Conservation (phyloP, 768 basidiomycete species). For the Cubamyces sp. region DNA sequence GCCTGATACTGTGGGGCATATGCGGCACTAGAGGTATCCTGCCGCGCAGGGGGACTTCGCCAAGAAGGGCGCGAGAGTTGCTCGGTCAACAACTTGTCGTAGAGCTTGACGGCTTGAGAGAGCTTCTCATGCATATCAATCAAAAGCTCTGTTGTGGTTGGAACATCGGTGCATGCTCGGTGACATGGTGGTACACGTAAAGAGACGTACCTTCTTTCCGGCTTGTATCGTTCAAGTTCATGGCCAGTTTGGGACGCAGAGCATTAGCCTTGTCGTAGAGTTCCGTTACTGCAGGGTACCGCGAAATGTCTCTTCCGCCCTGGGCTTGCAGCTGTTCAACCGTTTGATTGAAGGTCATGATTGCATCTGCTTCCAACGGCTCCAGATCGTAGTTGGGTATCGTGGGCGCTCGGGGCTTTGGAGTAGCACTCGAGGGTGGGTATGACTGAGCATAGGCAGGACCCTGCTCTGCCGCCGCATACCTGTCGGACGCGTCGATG, state of each 20-base stretch:
- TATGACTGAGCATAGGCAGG: slow-evolving; percentile 50
- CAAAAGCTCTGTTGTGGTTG: slow-evolving; percentile 64
- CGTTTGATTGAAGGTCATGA: slow-evolving; percentile 90
- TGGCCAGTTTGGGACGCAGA: slow-evolving; percentile 78
- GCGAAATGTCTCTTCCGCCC: slow-evolving; percentile 75
- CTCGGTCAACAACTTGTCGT: slow-evolving; percentile 85
- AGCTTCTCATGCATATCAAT: slow-evolving; percentile 95
- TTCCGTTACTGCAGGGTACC: slow-evolving; percentile 84
- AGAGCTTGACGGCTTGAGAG: slow-evolving; percentile 88
- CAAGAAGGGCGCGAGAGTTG: slow-evolving; percentile 77
- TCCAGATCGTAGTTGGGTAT: slow-evolving; percentile 81
- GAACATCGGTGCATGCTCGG: neutral
- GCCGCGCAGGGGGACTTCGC: slow-evolving; percentile 38
- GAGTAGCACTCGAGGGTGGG: slow-evolving; percentile 44
- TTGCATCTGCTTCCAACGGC: slow-evolving; percentile 80
- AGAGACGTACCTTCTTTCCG: slow-evolving; percentile 76
- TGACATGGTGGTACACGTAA: neutral
- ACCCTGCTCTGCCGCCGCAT: slow-evolving; percentile 15
- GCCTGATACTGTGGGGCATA: slow-evolving; percentile 31
- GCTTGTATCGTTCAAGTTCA: slow-evolving; percentile 82
- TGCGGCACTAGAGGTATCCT: slow-evolving; percentile 34
- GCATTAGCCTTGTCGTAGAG: slow-evolving; percentile 82
- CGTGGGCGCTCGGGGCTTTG: slow-evolving; percentile 51
- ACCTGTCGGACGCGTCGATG: slow-evolving; percentile 51
- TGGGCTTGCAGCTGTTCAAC: slow-evolving; percentile 82